These are phyloP conservation scores for Talaromyces islandicus DNA, from an alignment of 2,329 filamentous ascomycete species.

Conservation along the genomic window DNA sequence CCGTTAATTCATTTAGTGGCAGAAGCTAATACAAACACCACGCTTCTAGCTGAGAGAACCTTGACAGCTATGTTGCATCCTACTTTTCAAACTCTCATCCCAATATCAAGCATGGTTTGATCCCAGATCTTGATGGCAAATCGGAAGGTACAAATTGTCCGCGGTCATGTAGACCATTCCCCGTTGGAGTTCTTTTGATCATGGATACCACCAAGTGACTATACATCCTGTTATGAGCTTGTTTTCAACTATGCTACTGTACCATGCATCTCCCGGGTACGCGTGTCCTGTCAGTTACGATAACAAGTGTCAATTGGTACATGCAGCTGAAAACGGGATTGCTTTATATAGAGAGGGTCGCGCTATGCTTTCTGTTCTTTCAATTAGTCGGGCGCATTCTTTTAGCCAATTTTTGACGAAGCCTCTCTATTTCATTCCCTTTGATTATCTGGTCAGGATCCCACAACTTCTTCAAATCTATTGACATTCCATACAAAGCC, in stretches of 20 bases:
- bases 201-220: not conserved
- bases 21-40: not conserved
- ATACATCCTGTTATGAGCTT: not conserved
- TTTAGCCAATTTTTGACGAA: not conserved
- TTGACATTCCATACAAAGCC: not conserved
- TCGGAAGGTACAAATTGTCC: not conserved
- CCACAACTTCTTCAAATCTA: not conserved
- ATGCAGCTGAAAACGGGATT: not conserved
- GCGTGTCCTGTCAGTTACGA: not conserved
- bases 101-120: not conserved
- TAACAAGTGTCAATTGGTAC: not conserved
- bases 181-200: not conserved
- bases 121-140: not conserved
- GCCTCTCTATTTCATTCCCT: not conserved
- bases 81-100: not conserved
- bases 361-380: not conserved
- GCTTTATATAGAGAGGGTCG: not conserved
- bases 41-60: not conserved
- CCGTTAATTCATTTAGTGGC: not conserved
- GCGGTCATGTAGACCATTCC: not conserved
- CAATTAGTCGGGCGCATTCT: not conserved
- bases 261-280: not conserved
- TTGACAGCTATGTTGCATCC: not conserved
- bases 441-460: not conserved
- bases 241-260: not conserved